phyloP scores from a whole-genome alignment of 495 filamentous ascomycete species.

The Thermochaetoides thermophila region DNA sequence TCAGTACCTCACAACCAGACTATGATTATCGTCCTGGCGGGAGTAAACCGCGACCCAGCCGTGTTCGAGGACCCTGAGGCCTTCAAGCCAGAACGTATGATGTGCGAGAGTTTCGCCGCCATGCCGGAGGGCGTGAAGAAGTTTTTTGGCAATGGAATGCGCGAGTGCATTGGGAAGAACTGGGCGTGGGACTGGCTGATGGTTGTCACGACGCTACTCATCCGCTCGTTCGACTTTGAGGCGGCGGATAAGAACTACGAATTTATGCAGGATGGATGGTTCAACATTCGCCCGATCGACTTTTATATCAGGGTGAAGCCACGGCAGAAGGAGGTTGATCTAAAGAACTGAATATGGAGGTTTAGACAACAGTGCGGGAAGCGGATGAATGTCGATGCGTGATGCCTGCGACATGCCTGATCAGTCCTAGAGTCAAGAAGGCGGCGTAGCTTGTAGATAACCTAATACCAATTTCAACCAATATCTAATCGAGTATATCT shows the following conservation, averaged over 20 bases:
- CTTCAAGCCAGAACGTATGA: slow-evolving; percentile 55
- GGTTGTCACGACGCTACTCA: slow-evolving; percentile 37
- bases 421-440: too few relatives aligned
- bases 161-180: slow-evolving; percentile 52
- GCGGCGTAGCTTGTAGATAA: too few relatives aligned
- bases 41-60: slow-evolving; percentile 51
- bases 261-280: slow-evolving; percentile 37
- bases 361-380: too few relatives aligned
- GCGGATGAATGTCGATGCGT: background rate
- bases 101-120: slow-evolving; percentile 44
- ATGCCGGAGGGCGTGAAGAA: slow-evolving; percentile 48
- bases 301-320: slow-evolving; percentile 28
- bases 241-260: slow-evolving; percentile 40
- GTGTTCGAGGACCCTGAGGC: slow-evolving; percentile 48
- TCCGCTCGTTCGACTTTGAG: slow-evolving; percentile 49
- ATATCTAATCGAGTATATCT: background rate
- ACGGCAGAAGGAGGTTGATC: slow-evolving; percentile 7
- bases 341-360: background rate
- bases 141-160: slow-evolving; percentile 54
- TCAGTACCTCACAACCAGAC: slow-evolving; percentile 42
- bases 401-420: background rate
- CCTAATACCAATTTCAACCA: background rate
- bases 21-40: slow-evolving; percentile 44
- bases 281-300: slow-evolving; percentile 27
- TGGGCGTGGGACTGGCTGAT: slow-evolving; percentile 52